A percentile compares a stretch with the other conserved stretches of the same genome.
phyloP scores from a whole-genome alignment of 1,284 basidiomycete species.

The Microbotryum lychnidis-dioicae region DNA sequence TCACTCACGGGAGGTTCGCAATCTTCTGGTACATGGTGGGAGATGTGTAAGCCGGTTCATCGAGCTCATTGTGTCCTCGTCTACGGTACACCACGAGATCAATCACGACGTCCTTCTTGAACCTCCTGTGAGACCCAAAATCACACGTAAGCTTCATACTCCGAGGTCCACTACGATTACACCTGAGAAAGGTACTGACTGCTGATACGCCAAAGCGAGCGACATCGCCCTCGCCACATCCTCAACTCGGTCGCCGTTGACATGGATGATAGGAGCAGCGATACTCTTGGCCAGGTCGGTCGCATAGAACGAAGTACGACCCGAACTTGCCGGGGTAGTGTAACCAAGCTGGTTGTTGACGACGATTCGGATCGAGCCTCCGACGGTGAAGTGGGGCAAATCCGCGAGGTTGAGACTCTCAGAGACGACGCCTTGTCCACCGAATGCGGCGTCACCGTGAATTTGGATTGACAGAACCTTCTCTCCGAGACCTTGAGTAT shows the following conservation, averaged over 20 bases:
- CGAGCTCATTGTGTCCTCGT: constrained; percentile 78
- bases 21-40: constrained; percentile 31
- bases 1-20: constrained; percentile 16
- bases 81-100: constrained; percentile 76
- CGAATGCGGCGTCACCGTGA: constrained; percentile 82
- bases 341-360: constrained; percentile 72
- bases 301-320: constrained; percentile 75
- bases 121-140: constrained; percentile 17
- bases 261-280: constrained; percentile 70
- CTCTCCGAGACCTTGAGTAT: constrained; percentile 56
- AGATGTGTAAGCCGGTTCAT: constrained; percentile 86
- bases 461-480: constrained; percentile 78
- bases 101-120: constrained; percentile 49
- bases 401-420: constrained; percentile 70
- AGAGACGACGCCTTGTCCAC: constrained; percentile 83
- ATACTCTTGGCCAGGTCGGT: constrained; percentile 86
- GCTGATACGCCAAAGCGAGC: constrained; percentile 70
- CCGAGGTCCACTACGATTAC: constrained; percentile 45
- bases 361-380: constrained; percentile 80
- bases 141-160: not conserved
- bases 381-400: constrained; percentile 77
- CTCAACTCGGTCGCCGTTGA: constrained; percentile 64
- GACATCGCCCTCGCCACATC: constrained; percentile 70
- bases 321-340: constrained; percentile 71
- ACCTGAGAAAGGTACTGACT: constrained; percentile 53